A percentile compares a stretch with the other conserved stretches of the same genome.
These are phyloP conservation scores for Acanthamoeba castellanii DNA, from an alignment of 208 protist species.

Conservation along the genomic window DNA sequence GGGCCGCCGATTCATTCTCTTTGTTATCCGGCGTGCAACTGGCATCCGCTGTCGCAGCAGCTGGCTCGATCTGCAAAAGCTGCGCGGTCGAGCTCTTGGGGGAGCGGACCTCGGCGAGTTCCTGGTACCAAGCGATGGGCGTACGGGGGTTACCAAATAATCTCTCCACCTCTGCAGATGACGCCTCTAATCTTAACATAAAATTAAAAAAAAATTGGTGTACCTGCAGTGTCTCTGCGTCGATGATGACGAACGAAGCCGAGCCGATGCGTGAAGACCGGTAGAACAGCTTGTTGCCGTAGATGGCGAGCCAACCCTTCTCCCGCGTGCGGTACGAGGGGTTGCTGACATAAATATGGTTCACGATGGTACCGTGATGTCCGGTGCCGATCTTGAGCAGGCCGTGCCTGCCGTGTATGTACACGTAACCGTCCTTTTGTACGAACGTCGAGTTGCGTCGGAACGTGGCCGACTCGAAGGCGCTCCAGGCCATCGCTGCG, in stretches of 20 bases:
- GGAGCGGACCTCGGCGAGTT: slow-evolving; percentile 30
- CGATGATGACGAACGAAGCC: slow-evolving; percentile 76
- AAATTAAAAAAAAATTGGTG: neutral
- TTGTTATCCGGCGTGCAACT: neutral
- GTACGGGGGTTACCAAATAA: neutral
- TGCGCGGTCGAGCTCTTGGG: neutral
- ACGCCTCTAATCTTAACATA: too few species aligned
- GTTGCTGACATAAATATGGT: slow-evolving; percentile 77
- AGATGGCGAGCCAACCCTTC: slow-evolving; percentile 80
- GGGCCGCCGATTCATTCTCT: too few species aligned
- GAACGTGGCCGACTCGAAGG: neutral
- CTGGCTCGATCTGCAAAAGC: too few species aligned
- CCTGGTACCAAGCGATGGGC: neutral
- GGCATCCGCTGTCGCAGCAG: neutral
- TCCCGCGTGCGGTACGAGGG: slow-evolving; percentile 72
- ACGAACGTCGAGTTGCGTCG: neutral
- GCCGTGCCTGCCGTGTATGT: slow-evolving; percentile 61
- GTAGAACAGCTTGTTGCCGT: slow-evolving; percentile 77
- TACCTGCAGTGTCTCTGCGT: slow-evolving; percentile 62
- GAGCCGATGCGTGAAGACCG: slow-evolving; percentile 71
- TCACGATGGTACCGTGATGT: slow-evolving; percentile 74
- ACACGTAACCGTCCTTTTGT: slow-evolving; percentile 63
- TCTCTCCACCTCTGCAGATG: too few species aligned
- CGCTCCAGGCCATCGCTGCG: slow-evolving; percentile 49
- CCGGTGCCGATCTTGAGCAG: slow-evolving; percentile 74